These are phyloP conservation scores for Pichiaceae sp. DNA, from an alignment of 1,139 yeast species.

Conservation along the genomic window DNA sequence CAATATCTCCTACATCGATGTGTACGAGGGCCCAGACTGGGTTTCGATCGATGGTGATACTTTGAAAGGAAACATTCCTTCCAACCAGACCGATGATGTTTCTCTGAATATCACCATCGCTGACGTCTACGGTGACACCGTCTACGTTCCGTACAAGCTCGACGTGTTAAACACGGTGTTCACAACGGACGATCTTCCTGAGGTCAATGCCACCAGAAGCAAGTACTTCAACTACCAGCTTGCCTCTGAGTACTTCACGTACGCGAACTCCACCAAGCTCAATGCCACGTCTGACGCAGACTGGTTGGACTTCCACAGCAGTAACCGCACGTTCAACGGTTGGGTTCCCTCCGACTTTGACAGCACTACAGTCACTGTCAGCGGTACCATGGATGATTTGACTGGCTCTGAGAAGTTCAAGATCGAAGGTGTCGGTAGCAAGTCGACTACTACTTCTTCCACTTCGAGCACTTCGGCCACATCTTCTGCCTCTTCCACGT, in stretches of 20 bases:
- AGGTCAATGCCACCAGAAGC: constrained; percentile 60
- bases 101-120: constrained; percentile 47
- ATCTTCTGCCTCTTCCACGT: constrained; percentile 14
- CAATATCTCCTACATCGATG: constrained; percentile 47
- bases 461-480: constrained; percentile 4
- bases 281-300: constrained; percentile 35
- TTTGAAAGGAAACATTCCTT: constrained; percentile 56
- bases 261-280: constrained; percentile 41
- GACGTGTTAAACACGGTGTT: constrained; percentile 43
- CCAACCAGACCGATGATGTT: constrained; percentile 28
- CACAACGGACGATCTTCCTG: constrained; percentile 41
- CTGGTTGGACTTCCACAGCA: constrained; percentile 59
- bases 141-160: constrained; percentile 48
- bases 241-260: constrained; percentile 45
- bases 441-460: constrained; percentile 16
- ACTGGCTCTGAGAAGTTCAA: constrained; percentile 40
- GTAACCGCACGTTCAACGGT: constrained; percentile 65
- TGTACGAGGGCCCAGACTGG: constrained; percentile 54
- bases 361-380: constrained; percentile 38
- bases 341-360: constrained; percentile 53
- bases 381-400: constrained; percentile 37
- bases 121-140: constrained; percentile 59
- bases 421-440: constrained; percentile 44
- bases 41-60: constrained; percentile 36
- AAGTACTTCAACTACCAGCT: constrained; percentile 48